These are phyloP conservation scores for Rhodotorula sp. DNA, from an alignment of 1,284 basidiomycete genomes.

Conservation along the genomic window DNA sequence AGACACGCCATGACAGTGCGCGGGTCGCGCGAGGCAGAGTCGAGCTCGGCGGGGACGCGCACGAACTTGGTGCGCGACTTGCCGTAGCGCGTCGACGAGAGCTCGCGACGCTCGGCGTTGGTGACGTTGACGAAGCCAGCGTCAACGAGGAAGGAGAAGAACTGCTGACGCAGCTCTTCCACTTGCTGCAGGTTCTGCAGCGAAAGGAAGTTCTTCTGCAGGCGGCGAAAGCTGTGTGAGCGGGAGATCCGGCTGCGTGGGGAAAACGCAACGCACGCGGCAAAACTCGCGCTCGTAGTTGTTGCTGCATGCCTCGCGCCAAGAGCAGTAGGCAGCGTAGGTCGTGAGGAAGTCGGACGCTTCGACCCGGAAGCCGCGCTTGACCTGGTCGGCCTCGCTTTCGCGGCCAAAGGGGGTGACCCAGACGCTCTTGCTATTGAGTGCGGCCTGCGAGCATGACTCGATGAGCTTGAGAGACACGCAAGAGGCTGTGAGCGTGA, in stretches of 20 bases:
- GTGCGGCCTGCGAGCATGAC: constrained; percentile 59
- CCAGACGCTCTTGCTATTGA: constrained; percentile 94
- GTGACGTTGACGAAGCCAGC: constrained; percentile 79
- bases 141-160: constrained; percentile 76
- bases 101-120: constrained; percentile 65
- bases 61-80: constrained; percentile 69
- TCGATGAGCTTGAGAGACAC: background rate
- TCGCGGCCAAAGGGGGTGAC: constrained; percentile 85
- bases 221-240: background rate
- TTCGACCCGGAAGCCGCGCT: constrained; percentile 74
- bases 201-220: constrained; percentile 42
- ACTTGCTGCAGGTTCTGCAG: constrained; percentile 87
- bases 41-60: constrained; percentile 67
- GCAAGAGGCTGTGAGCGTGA: too few relatives aligned
- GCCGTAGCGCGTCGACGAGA: constrained; percentile 68
- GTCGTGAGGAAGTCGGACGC: constrained; percentile 96
- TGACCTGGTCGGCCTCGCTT: constrained; percentile 81
- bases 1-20: constrained; percentile 78
- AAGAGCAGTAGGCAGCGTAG: constrained; percentile 85
- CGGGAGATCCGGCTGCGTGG: too few relatives aligned
- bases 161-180: constrained; percentile 93
- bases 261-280: constrained; percentile 58
- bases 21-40: constrained; percentile 65
- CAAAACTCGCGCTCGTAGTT: constrained; percentile 57
- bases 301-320: constrained; percentile 77